A percentile compares a stretch with the other conserved stretches of the same genome.
These are phyloP conservation scores for Cylindrotheca fusiformis DNA, from an alignment of 108 stramenopile genomes.

Conservation along the genomic window DNA sequence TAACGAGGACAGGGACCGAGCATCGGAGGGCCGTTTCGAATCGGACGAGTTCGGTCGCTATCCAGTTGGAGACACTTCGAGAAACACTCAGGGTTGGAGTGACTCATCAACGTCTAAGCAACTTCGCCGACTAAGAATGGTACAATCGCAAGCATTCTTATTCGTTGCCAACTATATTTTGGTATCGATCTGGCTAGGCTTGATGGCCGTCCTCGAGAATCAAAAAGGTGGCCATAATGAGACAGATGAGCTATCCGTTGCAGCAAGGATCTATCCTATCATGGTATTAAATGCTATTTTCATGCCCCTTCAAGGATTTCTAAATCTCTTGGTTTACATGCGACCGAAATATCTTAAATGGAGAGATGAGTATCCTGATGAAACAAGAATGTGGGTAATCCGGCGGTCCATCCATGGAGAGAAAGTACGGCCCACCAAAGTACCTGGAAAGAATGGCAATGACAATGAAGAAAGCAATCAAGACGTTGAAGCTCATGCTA, in stretches of 20 bases:
- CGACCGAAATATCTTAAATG: conserved; percentile 38
- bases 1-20: background rate
- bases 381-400: background rate
- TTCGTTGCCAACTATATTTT: background rate
- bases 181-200: background rate
- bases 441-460: background rate
- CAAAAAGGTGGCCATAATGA: background rate
- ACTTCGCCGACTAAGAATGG: background rate
- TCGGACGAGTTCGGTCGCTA: too few species aligned
- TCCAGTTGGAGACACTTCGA: too few species aligned
- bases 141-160: conserved; percentile 5
- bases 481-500: background rate
- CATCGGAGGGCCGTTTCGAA: too few species aligned
- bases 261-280: conserved; percentile 8
- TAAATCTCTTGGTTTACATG: conserved; percentile 43
- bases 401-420: background rate
- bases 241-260: background rate
- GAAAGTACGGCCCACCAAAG: background rate
- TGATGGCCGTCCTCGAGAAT: background rate
- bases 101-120: background rate
- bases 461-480: background rate
- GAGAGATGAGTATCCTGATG: background rate
- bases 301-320: conserved; percentile 53
- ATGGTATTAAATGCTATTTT: conserved; percentile 43
- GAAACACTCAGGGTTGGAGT: too few species aligned